Base-by-base conservation (phyloP, 179 eudicot species). In the Carnegiea gigantea region DNA sequence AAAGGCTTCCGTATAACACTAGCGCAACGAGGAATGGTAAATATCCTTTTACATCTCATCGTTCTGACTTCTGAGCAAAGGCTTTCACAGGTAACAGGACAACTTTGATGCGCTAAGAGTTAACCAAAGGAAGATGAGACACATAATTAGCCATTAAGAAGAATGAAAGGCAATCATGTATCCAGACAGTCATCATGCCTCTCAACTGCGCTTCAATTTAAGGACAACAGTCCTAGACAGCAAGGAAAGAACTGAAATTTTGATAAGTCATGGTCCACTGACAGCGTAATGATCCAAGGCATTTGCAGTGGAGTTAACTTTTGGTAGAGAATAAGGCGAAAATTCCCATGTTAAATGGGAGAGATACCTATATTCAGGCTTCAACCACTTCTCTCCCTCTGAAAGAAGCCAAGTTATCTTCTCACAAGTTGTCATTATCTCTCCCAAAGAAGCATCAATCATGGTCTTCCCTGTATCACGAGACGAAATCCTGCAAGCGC, bases 391-490 rank as follows among this genome's bases (percentile, higher is more conserved):
- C 86, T 94, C 99, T 84, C 99, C 99, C 88, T 96, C 98, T 59
- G 99, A 88, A 72, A 96, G 90, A 81, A 96, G 97, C 99, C 99
- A 96, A 78, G 91, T 92, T 86, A 96, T 86, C 86, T 96, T 96
- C 88, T 96, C 99, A 86, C 99, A 96, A 24, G 99, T 96, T n/a
- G 99, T 96, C 99, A 96, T 96, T 80, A 96, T 94, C 84, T 96
- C 99, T 84, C 99, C 99, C 89, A 96, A 80, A 73, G 99, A 96
- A 67, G 99, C 99, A 89, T 96, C 99, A 82, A 96, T 92, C 97
- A 96, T 95, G 73, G 99, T 96, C 91, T 96, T 96, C 89, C 99
- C 99, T 88, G 99, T 96, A 86, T 96, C 99, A 86, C 99, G 98
- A 79, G 99, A 96, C 76, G 99, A 96, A 76, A 95, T 90, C 85